Conservation (phyloP, 208 protist genomes). For the Acanthamoeba lenticulata region DNA sequence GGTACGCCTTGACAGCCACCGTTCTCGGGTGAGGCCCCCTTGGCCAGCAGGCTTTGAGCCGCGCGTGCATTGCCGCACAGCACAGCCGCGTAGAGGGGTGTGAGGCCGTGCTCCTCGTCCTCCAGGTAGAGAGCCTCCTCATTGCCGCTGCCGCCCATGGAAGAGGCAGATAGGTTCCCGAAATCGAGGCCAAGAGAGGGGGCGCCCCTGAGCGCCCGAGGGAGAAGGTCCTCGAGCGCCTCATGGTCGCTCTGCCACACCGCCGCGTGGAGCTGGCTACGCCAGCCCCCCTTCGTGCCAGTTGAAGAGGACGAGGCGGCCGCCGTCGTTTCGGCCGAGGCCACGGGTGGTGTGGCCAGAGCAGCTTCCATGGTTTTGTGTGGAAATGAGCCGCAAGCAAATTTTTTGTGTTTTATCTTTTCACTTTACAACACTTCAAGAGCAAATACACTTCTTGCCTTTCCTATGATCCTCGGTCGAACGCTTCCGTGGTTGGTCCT, state of each 20-base stretch:
- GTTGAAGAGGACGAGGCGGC: not conserved
- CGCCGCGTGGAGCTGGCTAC: not conserved
- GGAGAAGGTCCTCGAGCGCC: not conserved
- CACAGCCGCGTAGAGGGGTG: not conserved
- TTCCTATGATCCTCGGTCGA: too few relatives aligned
- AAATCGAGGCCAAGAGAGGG: not conserved
- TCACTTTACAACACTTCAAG: too few relatives aligned
- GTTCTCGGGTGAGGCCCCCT: not conserved
- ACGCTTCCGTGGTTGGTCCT: too few relatives aligned
- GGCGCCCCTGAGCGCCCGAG: not conserved
- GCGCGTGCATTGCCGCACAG: not conserved
- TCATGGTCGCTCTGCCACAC: not conserved
- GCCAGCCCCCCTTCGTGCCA: not conserved
- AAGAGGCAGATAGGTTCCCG: not conserved
- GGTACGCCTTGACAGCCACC: not conserved
- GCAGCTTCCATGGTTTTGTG: too few relatives aligned
- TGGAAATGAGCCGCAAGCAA: too few relatives aligned
- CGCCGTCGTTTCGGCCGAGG: too few relatives aligned
- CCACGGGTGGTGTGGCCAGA: too few relatives aligned
- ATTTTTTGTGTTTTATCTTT: too few relatives aligned
- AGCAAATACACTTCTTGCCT: too few relatives aligned
- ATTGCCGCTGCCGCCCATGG: not conserved
- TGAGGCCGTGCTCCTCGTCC: constrained; percentile 11
- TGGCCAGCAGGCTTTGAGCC: not conserved
- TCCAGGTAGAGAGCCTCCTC: not conserved